phyloP scores from a whole-genome alignment of 1,284 basidiomycete species.

The Xerocomus nothofagi region DNA sequence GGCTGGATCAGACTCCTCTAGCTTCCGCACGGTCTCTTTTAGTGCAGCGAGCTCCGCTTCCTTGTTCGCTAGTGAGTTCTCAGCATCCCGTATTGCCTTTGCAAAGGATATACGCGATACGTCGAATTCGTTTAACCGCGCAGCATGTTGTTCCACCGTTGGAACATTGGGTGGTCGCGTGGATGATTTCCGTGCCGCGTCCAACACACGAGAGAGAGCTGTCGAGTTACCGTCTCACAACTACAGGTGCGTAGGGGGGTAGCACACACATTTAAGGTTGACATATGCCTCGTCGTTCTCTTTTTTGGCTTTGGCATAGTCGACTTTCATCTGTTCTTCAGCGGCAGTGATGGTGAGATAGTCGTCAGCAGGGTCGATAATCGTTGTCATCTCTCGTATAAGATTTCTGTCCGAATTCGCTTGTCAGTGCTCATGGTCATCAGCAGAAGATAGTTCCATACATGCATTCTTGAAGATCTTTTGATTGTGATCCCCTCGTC shows the following conservation, averaged over 20 bases:
- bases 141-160: constrained; percentile 61
- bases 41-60: constrained; percentile 67
- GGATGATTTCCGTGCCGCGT: constrained; percentile 68
- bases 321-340: constrained; percentile 62
- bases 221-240: neutral
- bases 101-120: constrained; percentile 60
- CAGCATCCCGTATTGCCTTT: constrained; percentile 73
- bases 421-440: neutral
- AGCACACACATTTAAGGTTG: constrained; percentile 54
- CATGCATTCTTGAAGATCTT: constrained; percentile 39
- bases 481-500: constrained; percentile 33
- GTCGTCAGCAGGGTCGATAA: constrained; percentile 75
- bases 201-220: constrained; percentile 67
- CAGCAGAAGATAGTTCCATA: constrained; percentile 8
- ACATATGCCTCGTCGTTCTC: constrained; percentile 63
- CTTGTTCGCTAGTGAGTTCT: constrained; percentile 60
- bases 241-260: neutral
- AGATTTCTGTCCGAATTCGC: constrained; percentile 49
- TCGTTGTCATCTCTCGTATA: constrained; percentile 62
- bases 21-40: constrained; percentile 56
- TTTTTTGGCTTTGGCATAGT: constrained; percentile 55
- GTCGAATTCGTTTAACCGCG: constrained; percentile 65
- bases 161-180: constrained; percentile 66
- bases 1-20: constrained; percentile 71
- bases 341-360: constrained; percentile 69